Conservation (phyloP, 2,329 filamentous ascomycete genomes). For the Microcyclospora pomicola region DNA sequence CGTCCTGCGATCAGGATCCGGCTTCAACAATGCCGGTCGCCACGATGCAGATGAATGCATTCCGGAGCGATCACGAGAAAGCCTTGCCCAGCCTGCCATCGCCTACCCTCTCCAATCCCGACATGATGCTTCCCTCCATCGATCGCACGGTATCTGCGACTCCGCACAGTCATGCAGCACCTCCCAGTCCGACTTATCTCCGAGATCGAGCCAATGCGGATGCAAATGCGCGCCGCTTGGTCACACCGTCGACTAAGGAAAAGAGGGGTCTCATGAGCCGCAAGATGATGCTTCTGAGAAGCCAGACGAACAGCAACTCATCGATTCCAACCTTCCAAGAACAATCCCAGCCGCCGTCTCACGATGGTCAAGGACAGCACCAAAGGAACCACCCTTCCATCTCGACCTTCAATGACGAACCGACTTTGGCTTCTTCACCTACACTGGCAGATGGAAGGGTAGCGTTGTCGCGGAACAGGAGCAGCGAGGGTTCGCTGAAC, state of each 20-base stretch:
- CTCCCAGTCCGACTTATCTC: slow-evolving; percentile 19
- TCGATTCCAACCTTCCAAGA: slow-evolving; percentile 4
- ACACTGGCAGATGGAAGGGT: slow-evolving; percentile 2
- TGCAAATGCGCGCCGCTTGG: slow-evolving; percentile 1
- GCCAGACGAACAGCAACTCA: slow-evolving; percentile 7
- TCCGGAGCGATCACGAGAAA: slow-evolving; percentile 6
- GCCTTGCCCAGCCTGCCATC: slow-evolving; percentile 45
- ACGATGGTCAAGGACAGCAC: too few relatives aligned
- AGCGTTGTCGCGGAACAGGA: slow-evolving; percentile 1
- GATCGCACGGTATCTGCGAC: not conserved
- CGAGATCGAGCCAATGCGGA: slow-evolving; percentile 6
- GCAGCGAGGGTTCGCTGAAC: slow-evolving; percentile 28
- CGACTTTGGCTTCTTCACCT: slow-evolving; percentile 14
- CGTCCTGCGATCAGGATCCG: too few relatives aligned
- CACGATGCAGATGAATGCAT: too few relatives aligned
- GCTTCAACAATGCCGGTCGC: too few relatives aligned
- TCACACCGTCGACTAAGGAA: slow-evolving; percentile 11
- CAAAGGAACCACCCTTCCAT: too few relatives aligned
- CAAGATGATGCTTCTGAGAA: slow-evolving; percentile 21
- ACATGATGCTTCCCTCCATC: slow-evolving; percentile 59
- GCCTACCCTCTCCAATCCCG: slow-evolving; percentile 81
- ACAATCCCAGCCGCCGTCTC: slow-evolving; percentile 2
- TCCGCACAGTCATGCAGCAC: slow-evolving; percentile 8
- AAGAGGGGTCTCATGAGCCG: slow-evolving; percentile 18
- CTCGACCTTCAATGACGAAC: not conserved